Evolutionary conservation across 2,329 filamentous ascomycete genomes (phyloP), one percentile per base, ranked within the genome.

Genomic region (Bipolaris bicolor): DNA sequence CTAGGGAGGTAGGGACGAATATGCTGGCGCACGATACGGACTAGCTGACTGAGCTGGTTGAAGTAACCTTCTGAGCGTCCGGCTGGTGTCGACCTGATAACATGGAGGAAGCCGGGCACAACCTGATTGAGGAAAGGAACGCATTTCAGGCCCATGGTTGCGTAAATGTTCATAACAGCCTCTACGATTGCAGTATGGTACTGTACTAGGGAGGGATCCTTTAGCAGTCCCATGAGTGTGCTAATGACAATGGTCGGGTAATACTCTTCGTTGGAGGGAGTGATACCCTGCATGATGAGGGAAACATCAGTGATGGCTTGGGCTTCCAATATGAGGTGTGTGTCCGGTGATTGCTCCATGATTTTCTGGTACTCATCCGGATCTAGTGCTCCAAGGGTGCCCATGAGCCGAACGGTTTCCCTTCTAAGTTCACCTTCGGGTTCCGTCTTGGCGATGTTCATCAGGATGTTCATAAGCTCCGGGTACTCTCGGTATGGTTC

Each of bases 231-330:
- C 69, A 99, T 87, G 10, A 99, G 84, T 1, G 95, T 96, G 69
- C 97, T 97, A 73, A 99, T 97, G 45, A 97, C 95, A 16, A 99
- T 92, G 0, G 95, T 99, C 0, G 95, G 95, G 72, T 97, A 99
- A 77, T 99, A 99, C 69, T 99, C 95, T 72, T 99, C 97, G 71
- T 91, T 97, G 0, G 94, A 98, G 0, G 95, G 96, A 0, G 93
- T 98, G 39, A 97, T 83, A 13, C 96, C 95, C 40, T 91, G 92
- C 94, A 99, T 99, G 83, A 99, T 98, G 29, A 99, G 83, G 3
- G 93, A 95, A 44, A 99, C 96, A 76, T 99, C 95, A 0, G 94
- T 96, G 68, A 96, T 83, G 7, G 82, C 80, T 64, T 88, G 84
- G n/a, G 85, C 82, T 71, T 89, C 87, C 44, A 86, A 81, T 52